Conservation (phyloP, 2,329 filamentous ascomycete genomes). For the Geosmithia flava region DNA sequence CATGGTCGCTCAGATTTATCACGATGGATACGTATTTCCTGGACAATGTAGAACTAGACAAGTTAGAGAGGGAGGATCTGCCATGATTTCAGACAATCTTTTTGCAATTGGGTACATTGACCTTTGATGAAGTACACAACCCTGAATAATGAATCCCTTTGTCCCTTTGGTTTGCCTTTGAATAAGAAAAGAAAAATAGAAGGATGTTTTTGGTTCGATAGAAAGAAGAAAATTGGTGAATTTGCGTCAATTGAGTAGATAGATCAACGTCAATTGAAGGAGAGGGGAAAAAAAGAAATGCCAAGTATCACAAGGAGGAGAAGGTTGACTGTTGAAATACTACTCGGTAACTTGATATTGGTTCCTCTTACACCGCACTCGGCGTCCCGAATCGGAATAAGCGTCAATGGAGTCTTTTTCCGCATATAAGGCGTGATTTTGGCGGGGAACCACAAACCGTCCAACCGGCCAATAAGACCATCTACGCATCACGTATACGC, state of each 20-base stretch:
- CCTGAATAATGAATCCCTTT: neutral
- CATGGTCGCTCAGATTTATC: neutral
- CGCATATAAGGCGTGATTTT: neutral
- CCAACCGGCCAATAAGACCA: neutral
- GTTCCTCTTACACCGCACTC: neutral
- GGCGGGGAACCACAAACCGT: neutral
- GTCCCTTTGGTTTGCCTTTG: neutral
- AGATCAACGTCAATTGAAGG: too few relatives aligned
- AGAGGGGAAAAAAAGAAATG: neutral
- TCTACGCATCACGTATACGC: neutral
- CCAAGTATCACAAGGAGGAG: neutral
- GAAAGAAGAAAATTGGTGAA: too few relatives aligned
- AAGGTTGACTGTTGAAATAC: neutral
- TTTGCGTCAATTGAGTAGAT: too few relatives aligned
- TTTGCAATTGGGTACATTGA: neutral
- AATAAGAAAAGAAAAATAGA: neutral
- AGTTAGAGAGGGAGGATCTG: neutral
- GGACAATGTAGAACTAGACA: too few relatives aligned
- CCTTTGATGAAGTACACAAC: neutral
- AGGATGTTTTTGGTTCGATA: neutral
- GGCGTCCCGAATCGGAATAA: neutral
- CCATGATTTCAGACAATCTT: neutral
- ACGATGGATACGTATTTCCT: neutral
- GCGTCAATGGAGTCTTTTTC: neutral
- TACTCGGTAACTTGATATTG: neutral